Evolutionary conservation across 1,284 basidiomycete genomes (phyloP), one percentile per base, ranked within the genome.

Genomic region (Ceratobasidium sp.): DNA sequence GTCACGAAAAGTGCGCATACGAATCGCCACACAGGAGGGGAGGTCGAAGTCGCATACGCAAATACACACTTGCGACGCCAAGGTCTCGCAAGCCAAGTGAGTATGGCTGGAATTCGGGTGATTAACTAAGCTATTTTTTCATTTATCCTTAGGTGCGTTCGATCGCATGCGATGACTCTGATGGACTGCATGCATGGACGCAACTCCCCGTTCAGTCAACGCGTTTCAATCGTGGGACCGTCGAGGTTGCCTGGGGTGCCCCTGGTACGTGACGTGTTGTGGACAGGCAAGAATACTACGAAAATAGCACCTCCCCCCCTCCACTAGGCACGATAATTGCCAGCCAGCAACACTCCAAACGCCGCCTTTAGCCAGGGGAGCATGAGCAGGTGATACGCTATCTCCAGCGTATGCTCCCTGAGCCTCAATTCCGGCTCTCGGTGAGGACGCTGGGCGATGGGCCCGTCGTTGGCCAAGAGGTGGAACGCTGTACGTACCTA

Each of bases 21-120:
- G 3, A 66, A 66, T 34, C 64, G 44, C 17, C 64, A 66, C 44
- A 13, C n/a, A 7, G 22, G 25, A n/a, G 64, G 64, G 17, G 44
- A 66, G 44, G 15, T 66, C 9, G 64, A 66, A 25, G 64, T 25
- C 4, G 29, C 40, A 1, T 46, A 25, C 19, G 32, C 64, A 19
- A 66, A 66, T 66, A 25, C 64, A 29, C 44, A 66, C 44, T 6
- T 66, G 11, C 44, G 64, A 22, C 37, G 44, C 13, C 64, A 66
- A 43, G 64, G 22, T 5, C 25, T 57, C 5, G 56, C 25, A 4
- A 25, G 25, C 25, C 13, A 32, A 19, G 56, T 57, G 32, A 29
- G 56, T 34, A 29, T 25, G 5, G 49, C 19, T 22, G 19, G 5
- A 51, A 57, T 29, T 34, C 13, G 32, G 25, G 11, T 9, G 25